Evolutionary conservation across 441 rosid genomes (phyloP), one percentile per base, ranked within the genome.

Genomic region (Croton laevigatus): DNA sequence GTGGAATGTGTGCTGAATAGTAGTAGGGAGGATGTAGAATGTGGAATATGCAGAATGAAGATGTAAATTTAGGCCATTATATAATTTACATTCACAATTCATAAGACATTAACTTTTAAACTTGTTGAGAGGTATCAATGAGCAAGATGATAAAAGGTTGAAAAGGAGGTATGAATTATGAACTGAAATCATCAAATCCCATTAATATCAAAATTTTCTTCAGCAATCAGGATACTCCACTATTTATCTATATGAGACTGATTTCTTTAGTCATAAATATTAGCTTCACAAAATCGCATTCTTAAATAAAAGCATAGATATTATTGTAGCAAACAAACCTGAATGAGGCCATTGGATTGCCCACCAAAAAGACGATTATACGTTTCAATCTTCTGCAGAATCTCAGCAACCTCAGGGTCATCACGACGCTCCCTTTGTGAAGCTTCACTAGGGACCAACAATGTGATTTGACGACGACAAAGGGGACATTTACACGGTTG

Each of bases 401-500:
- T 67, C 62, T 82, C 84, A 9, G 86, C 72, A 66, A 86, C 85
- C 9, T 79, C 63, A 68, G 76, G 44, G 69, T 84, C 75, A 57
- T 70, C 32, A 27, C 32, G 75, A 34, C 87, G 87, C 65, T 77
- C 78, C 72, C 88, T 77, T 46, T 76, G 69, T 8, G 91, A 81
- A 73, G 86, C 88, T 78, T 84, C 88, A 12, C 80, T 75, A 57
- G 94, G 96, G 69, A 93, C 90, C 72, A 93, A 66, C 75, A 93
- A 79, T 42, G 93, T 89, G 42, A 93, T 91, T 61, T 74, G 79
- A 66, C 98, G 88, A 49, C 96, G 96, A 77, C 98, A 93, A 64
- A 93, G 72, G 2, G 98, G 97, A 67, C 98, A 93, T 74, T 76
- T 89, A 73, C 97, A 93, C 8, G 96, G 87, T 70, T 80, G 93